These are phyloP conservation scores for Coemansia sp. DNA, from an alignment of 192 early-diverging fungal species.

Conservation along the genomic window DNA sequence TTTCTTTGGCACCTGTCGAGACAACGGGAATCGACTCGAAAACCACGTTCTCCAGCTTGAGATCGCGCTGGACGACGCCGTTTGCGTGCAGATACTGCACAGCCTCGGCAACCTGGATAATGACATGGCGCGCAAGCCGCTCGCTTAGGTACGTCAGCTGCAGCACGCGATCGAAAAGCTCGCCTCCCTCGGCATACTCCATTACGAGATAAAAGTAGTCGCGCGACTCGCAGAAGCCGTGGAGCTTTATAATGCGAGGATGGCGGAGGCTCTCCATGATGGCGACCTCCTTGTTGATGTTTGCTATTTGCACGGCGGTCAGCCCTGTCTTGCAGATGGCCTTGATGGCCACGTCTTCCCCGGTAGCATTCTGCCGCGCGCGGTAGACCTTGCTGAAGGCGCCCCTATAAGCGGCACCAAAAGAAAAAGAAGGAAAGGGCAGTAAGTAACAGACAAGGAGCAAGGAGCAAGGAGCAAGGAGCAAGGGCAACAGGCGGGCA, in stretches of 20 bases:
- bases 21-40: slow-evolving; percentile 69
- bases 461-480: too few species aligned
- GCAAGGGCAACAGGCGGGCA: not conserved
- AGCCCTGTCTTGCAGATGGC: slow-evolving; percentile 73
- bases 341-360: slow-evolving; percentile 79
- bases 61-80: slow-evolving; percentile 86
- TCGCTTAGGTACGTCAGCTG: slow-evolving; percentile 80
- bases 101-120: slow-evolving; percentile 81
- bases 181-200: slow-evolving; percentile 84
- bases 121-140: slow-evolving; percentile 72
- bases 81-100: slow-evolving; percentile 82
- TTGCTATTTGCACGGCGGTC: slow-evolving; percentile 69
- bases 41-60: slow-evolving; percentile 91
- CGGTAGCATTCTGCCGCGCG: slow-evolving; percentile 53
- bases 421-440: slow-evolving; percentile 1
- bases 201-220: slow-evolving; percentile 74
- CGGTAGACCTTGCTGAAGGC: slow-evolving; percentile 85
- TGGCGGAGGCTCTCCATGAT: slow-evolving; percentile 81
- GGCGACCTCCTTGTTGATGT: slow-evolving; percentile 83
- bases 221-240: slow-evolving; percentile 73
- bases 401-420: slow-evolving; percentile 56
- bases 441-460: too few species aligned
- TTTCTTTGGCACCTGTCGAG: slow-evolving; percentile 50
- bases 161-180: slow-evolving; percentile 85
- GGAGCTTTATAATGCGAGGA: slow-evolving; percentile 69